Evolutionary conservation across 2,329 filamentous ascomycete genomes (phyloP).

Genomic region (Pyricularia pennisetigena): DNA sequence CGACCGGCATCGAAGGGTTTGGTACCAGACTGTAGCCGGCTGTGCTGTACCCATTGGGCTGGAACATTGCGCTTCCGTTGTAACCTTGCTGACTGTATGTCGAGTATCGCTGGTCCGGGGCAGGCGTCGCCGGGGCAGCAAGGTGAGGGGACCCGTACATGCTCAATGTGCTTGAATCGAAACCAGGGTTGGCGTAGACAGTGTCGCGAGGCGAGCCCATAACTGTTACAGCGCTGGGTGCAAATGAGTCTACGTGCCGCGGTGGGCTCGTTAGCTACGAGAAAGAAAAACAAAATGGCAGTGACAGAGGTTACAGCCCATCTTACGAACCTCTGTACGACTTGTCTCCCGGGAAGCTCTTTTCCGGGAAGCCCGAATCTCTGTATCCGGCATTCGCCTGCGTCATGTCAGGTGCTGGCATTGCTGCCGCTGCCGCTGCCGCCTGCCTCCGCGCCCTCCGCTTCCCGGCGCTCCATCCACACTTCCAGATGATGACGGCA

Average conservation of each 20-base stretch:
- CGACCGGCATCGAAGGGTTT: neutral
- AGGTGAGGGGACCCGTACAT: neutral
- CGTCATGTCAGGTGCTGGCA: neutral
- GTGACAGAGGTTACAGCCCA: neutral
- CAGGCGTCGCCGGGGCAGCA: neutral
- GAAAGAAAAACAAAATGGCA: neutral
- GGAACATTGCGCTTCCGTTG: neutral
- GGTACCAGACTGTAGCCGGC: neutral
- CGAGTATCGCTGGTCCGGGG: neutral
- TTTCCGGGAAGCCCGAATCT: neutral
- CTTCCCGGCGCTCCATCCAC: constrained; percentile 10
- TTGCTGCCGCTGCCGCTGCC: neutral
- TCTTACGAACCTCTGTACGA: neutral
- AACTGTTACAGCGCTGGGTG: neutral
- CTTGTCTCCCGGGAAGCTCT: neutral
- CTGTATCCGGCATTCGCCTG: neutral
- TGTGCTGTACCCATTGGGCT: neutral
- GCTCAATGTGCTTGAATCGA: neutral
- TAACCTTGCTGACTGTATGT: neutral
- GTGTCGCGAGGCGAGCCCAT: neutral
- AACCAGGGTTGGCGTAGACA: neutral
- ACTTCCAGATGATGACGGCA: constrained; percentile 12
- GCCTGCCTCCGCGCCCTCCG: neutral
- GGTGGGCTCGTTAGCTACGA: neutral
- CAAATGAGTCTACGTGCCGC: neutral